Evolutionary conservation across 2,329 filamentous ascomycete species (phyloP).

Genomic region (Arthroderma sp.): DNA sequence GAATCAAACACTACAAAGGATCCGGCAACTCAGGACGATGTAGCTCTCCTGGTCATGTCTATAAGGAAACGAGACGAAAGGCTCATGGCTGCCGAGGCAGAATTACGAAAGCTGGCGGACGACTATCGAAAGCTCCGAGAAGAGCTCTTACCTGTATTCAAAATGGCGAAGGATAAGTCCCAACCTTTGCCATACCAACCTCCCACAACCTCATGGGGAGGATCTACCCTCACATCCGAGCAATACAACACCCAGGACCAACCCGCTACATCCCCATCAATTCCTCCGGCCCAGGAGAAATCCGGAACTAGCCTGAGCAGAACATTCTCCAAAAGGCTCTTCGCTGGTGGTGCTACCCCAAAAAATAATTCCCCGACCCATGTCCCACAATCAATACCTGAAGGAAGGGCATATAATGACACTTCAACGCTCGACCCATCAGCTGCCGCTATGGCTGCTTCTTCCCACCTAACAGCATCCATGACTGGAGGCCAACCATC

Average conservation of each 20-base stretch:
- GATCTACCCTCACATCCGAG: conserved; percentile 17
- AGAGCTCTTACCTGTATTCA: conserved; percentile 79
- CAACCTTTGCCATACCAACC: conserved; percentile 61
- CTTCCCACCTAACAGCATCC: conserved; percentile 44
- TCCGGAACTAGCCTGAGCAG: conserved; percentile 48
- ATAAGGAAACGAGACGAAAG: conserved; percentile 82
- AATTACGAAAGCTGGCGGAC: conserved; percentile 70
- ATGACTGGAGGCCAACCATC: conserved; percentile 51
- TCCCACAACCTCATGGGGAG: conserved; percentile 11
- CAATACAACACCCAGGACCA: conserved; percentile 20
- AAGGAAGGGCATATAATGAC: conserved; percentile 45
- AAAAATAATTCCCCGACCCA: conserved; percentile 66
- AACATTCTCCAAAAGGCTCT: conserved; percentile 62
- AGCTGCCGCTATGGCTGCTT: conserved; percentile 54
- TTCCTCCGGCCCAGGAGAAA: conserved; percentile 23
- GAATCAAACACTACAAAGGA: conserved; percentile 77
- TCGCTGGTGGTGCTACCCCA: conserved; percentile 54
- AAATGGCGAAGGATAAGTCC: conserved; percentile 80
- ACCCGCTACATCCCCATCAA: conserved; percentile 26
- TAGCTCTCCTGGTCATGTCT: conserved; percentile 79
- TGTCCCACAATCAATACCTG: conserved; percentile 51
- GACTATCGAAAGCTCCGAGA: conserved; percentile 82
- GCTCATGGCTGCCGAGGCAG: conserved; percentile 68
- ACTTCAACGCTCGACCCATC: conserved; percentile 50
- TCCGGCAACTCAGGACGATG: conserved; percentile 81